Conservation (phyloP, 2,329 filamentous ascomycete genomes). For the Ascochyta rabiei region DNA sequence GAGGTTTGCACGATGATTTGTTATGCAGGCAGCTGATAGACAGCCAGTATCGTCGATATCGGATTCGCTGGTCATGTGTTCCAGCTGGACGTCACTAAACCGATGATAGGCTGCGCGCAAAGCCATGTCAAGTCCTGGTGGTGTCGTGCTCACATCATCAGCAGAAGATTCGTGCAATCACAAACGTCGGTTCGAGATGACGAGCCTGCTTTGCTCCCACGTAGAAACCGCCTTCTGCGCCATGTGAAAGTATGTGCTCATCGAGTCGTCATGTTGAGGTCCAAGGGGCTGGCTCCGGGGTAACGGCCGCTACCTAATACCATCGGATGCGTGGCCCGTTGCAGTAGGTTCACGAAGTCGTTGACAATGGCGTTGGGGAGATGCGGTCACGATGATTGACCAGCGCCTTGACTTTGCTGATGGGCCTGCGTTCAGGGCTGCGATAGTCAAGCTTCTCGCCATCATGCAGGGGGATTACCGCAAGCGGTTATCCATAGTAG, state of each 20-base stretch:
- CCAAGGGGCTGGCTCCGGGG: slow-evolving; percentile 1
- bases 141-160: not conserved
- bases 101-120: slow-evolving; percentile 1
- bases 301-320: slow-evolving; percentile 5
- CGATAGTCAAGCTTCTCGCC: slow-evolving; percentile 5
- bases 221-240: not conserved
- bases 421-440: not conserved
- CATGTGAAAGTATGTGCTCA: slow-evolving; percentile 13
- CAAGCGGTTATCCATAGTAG: slow-evolving; percentile 13
- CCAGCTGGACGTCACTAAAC: not conserved
- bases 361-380: not conserved
- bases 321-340: slow-evolving; percentile 4
- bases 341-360: slow-evolving; percentile 2
- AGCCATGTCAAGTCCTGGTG: not conserved
- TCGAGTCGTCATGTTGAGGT: slow-evolving; percentile 6
- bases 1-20: not conserved
- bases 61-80: not conserved
- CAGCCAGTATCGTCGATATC: not conserved
- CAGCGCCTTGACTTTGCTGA: not conserved
- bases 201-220: not conserved
- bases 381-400: not conserved
- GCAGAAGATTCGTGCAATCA: not conserved
- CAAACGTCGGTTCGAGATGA: not conserved
- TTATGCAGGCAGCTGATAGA: not conserved
- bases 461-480: slow-evolving; percentile 11